Evolutionary conservation across 2,329 filamentous ascomycete genomes (phyloP), one percentile per base, ranked within the genome.

Genomic region (Aspergillus phoenicis): DNA sequence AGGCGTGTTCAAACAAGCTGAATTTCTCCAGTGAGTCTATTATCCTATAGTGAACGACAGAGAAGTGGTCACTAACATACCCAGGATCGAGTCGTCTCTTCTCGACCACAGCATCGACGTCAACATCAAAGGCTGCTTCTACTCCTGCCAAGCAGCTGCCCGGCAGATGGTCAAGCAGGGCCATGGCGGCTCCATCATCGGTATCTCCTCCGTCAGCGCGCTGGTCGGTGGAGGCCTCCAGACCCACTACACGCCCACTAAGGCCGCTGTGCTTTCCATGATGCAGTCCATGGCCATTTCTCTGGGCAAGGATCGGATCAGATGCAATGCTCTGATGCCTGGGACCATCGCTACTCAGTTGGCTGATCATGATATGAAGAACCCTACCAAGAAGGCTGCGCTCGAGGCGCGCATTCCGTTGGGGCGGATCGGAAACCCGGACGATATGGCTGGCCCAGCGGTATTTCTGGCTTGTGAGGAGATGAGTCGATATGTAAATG

Each of bases 161-260:
- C 64, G 61, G 15, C 70, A 72, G 56, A 74, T 74, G 70, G 59
- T 68, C 3, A 54, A 62, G 5, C 64, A 68, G 57, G 68, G 69
- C 20, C 52, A 64, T 5, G 71, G 70, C 3, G 71, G 72, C 2
- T 70, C 67, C 10, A 73, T 73, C 22, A 71, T 76, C 26, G 69
- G 66, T 4, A 66, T 76, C 26, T 71, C 71, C 6, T 70, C 69
- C 39, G 72, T 74, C 49, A 71, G 68, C 33, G 68, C 72, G 8
- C 60, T 74, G 1, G 22, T 67, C 6, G 65, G 91, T 47, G 91
- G 91, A 55, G 89, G 87, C 0, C 80, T 83, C 26, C 91, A 94
- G 80, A 87, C 86, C 22, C 91, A 94, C 73, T 95, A 94, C 76
- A 94, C 91, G 10, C 89, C 91, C 8, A 94, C 91, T 15, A 94